Evolutionary conservation across 2,329 filamentous ascomycete species (phyloP).

Genomic region (Xylaria sp.): DNA sequence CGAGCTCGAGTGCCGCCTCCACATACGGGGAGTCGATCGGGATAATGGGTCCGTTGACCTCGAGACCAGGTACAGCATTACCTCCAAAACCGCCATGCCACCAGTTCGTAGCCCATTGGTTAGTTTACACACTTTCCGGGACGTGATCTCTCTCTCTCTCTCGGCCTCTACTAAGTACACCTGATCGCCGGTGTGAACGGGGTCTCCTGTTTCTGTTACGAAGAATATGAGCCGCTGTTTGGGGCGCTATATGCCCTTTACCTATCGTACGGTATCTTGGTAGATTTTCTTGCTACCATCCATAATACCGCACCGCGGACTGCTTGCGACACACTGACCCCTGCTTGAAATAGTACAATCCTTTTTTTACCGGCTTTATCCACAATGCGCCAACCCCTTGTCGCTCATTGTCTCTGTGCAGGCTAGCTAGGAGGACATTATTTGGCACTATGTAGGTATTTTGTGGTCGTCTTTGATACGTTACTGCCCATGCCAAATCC

Average conservation of each 20-base stretch:
- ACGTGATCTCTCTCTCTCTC: background rate
- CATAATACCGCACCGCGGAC: conserved; percentile 7
- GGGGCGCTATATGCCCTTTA: conserved; percentile 16
- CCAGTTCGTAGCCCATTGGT: conserved; percentile 17
- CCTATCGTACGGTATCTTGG: background rate
- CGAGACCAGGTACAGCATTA: background rate
- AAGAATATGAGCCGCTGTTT: conserved; percentile 4
- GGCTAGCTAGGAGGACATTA: conserved; percentile 1
- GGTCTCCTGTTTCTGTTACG: conserved; percentile 6
- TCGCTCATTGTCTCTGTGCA: conserved; percentile 7
- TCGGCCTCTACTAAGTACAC: conserved; percentile 1
- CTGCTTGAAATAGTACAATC: conserved; percentile 11
- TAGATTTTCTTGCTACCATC: conserved; percentile 2
- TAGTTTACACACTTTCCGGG: conserved; percentile 15
- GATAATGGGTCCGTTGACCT: conserved; percentile 9
- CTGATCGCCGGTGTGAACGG: conserved; percentile 10
- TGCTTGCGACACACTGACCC: background rate
- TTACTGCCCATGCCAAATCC: conserved; percentile 16
- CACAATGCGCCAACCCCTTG: conserved; percentile 18
- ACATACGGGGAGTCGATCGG: conserved; percentile 16
- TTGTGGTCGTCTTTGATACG: conserved; percentile 9
- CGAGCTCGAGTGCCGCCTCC: conserved; percentile 21
- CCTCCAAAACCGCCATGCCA: conserved; percentile 9
- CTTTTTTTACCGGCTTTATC: conserved; percentile 19
- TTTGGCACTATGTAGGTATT: background rate